A percentile compares a stretch with the other conserved stretches of the same genome.
Conservation (phyloP, 2,329 filamentous ascomycete genomes). For the Podosphaera fusca region DNA sequence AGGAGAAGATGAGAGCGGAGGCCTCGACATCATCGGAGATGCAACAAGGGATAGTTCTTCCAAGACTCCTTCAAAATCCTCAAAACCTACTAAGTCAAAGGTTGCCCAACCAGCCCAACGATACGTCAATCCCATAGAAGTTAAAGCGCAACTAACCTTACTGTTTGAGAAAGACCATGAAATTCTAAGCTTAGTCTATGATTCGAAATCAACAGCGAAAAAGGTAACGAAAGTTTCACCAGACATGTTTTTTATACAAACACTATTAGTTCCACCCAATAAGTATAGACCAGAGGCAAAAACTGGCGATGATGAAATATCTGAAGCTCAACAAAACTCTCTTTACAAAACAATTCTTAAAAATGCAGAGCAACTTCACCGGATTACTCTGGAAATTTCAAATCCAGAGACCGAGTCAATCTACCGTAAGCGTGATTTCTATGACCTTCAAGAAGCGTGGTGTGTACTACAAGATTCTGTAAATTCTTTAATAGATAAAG, state of each 20-base stretch:
- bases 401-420: conserved; percentile 6
- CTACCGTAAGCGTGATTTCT: conserved; percentile 35
- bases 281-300: conserved; percentile 70
- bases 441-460: conserved; percentile 61
- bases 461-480: conserved; percentile 69
- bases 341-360: conserved; percentile 71
- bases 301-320: conserved; percentile 57
- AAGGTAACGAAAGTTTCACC: conserved; percentile 35
- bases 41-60: conserved; percentile 26
- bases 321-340: conserved; percentile 72
- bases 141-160: conserved; percentile 51
- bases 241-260: conserved; percentile 87
- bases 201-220: conserved; percentile 36
- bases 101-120: conserved; percentile 29
- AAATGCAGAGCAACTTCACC: conserved; percentile 47
- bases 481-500: conserved; percentile 79
- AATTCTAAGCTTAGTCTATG: conserved; percentile 65
- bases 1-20: conserved; percentile 21
- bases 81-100: conserved; percentile 18
- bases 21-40: conserved; percentile 30
- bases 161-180: conserved; percentile 78
- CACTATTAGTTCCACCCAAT: conserved; percentile 75
- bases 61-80: conserved; percentile 17
- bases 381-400: conserved; percentile 46
- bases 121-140: conserved; percentile 65